Conservation (phyloP, 2,329 filamentous ascomycete genomes). For the Emergomyces africanus region DNA sequence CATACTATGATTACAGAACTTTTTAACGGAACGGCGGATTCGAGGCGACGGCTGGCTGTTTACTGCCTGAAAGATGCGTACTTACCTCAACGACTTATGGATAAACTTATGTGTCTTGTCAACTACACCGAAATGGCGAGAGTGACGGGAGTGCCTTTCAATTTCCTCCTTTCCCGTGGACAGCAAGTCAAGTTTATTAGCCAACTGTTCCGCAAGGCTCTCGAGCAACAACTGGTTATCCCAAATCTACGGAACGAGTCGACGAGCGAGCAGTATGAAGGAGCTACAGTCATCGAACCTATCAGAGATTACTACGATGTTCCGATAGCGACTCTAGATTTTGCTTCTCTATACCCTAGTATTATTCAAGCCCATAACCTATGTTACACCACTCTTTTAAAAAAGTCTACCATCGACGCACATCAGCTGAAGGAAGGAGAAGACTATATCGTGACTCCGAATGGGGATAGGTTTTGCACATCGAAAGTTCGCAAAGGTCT, state of each 20-base stretch:
- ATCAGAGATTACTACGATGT: conserved; percentile 88
- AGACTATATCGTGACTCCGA: conserved; percentile 93
- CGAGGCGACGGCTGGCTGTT: conserved; percentile 74
- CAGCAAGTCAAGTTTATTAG: conserved; percentile 98
- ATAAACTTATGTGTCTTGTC: conserved; percentile 95
- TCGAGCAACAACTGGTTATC: conserved; percentile 87
- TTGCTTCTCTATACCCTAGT: conserved; percentile 93
- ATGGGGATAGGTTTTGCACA: conserved; percentile 87
- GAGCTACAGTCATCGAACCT: conserved; percentile 95
- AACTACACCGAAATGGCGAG: conserved; percentile 99
- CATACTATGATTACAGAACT: conserved; percentile 99
- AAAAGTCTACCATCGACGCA: conserved; percentile 63
- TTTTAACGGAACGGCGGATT: conserved; percentile 92
- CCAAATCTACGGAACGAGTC: conserved; percentile 64
- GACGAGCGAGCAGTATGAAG: conserved; percentile 84
- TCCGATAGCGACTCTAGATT: conserved; percentile 94
- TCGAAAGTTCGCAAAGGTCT: conserved; percentile 80
- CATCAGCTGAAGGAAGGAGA: conserved; percentile 71
- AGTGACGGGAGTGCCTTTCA: conserved; percentile 97
- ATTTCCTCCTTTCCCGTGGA: conserved; percentile 77
- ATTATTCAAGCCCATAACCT: conserved; percentile 99
- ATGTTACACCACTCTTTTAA: conserved; percentile 89
- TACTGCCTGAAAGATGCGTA: conserved; percentile 99
- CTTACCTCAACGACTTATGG: conserved; percentile 83
- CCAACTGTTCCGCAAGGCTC: conserved; percentile 87